These are phyloP conservation scores for Botryobasidium botryosum DNA, from an alignment of 768 basidiomycete genomes.

Conservation along the genomic window DNA sequence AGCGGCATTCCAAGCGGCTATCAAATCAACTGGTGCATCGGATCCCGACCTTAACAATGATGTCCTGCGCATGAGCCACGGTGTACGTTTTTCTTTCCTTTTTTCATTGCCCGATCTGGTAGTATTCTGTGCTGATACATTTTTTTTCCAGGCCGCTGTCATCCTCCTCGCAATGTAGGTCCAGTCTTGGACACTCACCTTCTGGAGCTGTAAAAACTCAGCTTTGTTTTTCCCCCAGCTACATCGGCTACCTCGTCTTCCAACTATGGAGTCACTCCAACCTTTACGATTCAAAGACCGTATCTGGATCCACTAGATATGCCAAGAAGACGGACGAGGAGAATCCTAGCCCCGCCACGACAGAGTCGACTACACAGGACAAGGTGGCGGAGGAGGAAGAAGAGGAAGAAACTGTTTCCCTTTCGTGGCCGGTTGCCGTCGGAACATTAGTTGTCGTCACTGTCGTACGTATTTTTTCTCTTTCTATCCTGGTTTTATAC, in stretches of 20 bases:
- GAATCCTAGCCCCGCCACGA: not conserved
- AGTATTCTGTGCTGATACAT: no score
- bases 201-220: no score
- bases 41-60: slow-evolving; percentile 17
- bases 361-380: slow-evolving; percentile 11
- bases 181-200: not conserved
- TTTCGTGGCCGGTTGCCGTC: slow-evolving; percentile 35
- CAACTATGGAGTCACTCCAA: slow-evolving; percentile 61
- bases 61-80: slow-evolving; percentile 59
- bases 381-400: slow-evolving; percentile 23
- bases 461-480: slow-evolving; percentile 28
- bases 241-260: slow-evolving; percentile 57
- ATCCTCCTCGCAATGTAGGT: not conserved
- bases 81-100: slow-evolving; percentile 64
- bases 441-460: slow-evolving; percentile 41
- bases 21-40: slow-evolving; percentile 16
- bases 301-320: not conserved
- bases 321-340: not conserved
- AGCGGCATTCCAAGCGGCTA: slow-evolving; percentile 57
- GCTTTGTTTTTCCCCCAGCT: slow-evolving; percentile 29
- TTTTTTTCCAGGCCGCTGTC: slow-evolving; percentile 17
- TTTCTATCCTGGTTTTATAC: not conserved
- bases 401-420: slow-evolving; percentile 39
- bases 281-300: slow-evolving; percentile 34
- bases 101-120: no score